phyloP scores from a whole-genome alignment of 495 filamentous ascomycete genomes.

The Annulohypoxylon maeteangense region DNA sequence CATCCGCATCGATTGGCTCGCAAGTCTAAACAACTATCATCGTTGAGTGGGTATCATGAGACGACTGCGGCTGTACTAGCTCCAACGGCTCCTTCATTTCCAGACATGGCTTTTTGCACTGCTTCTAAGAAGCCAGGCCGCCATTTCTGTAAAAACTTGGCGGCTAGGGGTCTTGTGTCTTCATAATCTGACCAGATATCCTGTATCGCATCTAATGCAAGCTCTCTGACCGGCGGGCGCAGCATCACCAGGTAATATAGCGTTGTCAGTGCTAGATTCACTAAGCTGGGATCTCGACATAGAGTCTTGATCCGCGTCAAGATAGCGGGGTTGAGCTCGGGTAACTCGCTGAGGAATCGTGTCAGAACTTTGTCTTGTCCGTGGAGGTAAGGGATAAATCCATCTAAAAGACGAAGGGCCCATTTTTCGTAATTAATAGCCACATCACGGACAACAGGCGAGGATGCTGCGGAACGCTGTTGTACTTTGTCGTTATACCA shows the following conservation, averaged over 20 bases:
- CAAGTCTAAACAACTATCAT: slow-evolving; percentile 4
- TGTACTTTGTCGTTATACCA: slow-evolving; percentile 92
- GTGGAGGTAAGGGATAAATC: slow-evolving; percentile 88
- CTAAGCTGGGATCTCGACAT: slow-evolving; percentile 84
- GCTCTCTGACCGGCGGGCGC: slow-evolving; percentile 81
- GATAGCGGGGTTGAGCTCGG: slow-evolving; percentile 75
- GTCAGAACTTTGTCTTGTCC: slow-evolving; percentile 87
- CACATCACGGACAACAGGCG: slow-evolving; percentile 46
- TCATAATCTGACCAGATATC: slow-evolving; percentile 85
- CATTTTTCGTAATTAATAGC: slow-evolving; percentile 80
- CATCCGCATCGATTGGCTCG: background rate
- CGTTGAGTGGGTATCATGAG: slow-evolving; percentile 34
- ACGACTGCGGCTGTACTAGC: slow-evolving; percentile 24
- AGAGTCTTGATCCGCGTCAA: slow-evolving; percentile 80
- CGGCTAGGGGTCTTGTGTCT: slow-evolving; percentile 63
- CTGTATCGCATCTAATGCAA: slow-evolving; percentile 83
- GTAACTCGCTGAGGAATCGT: slow-evolving; percentile 90
- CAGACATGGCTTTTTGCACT: slow-evolving; percentile 37
- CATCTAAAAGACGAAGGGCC: slow-evolving; percentile 82
- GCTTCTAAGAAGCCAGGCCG: slow-evolving; percentile 61
- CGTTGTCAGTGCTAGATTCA: slow-evolving; percentile 60
- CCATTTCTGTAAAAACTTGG: slow-evolving; percentile 65
- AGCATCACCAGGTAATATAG: slow-evolving; percentile 82
- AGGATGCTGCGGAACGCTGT: slow-evolving; percentile 50
- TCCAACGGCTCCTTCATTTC: slow-evolving; percentile 19